Conservation (phyloP, 2,329 filamentous ascomycete genomes). For the Sordariomycetes sp. region DNA sequence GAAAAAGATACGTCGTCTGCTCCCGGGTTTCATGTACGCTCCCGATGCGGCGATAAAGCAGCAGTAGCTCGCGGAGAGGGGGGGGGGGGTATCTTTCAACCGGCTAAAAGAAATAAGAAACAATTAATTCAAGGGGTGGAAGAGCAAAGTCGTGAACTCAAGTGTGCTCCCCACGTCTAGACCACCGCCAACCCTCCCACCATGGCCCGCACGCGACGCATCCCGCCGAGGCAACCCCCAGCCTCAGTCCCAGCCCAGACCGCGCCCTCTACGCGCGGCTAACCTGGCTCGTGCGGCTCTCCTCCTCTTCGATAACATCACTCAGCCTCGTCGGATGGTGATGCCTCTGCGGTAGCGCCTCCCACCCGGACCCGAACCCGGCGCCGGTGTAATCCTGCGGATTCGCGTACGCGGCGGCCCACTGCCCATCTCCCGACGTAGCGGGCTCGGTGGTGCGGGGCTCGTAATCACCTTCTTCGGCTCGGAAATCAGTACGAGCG, state of each 20-base stretch:
- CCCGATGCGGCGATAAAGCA: background rate
- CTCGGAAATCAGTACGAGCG: background rate
- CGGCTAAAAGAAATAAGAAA: background rate
- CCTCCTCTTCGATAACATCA: constrained; percentile 77
- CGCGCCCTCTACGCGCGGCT: constrained; percentile 23
- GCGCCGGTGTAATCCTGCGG: constrained; percentile 51
- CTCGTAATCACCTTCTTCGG: constrained; percentile 35
- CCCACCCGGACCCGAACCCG: constrained; percentile 61
- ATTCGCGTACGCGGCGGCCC: constrained; percentile 23
- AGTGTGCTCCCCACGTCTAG: no score
- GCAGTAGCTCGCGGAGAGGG: background rate
- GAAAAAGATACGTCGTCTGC: background rate
- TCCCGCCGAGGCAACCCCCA: background rate
- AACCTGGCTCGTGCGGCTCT: constrained; percentile 57
- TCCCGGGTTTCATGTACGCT: background rate
- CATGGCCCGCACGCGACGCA: background rate
- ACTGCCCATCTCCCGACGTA: constrained; percentile 21
- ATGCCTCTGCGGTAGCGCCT: constrained; percentile 55
- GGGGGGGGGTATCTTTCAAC: background rate
- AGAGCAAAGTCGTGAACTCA: no score
- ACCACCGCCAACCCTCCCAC: no score
- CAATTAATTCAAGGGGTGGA: background rate
- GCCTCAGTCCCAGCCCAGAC: no score
- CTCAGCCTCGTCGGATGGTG: constrained; percentile 82
- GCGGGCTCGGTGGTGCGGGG: constrained; percentile 25